A percentile compares a stretch with the other conserved stretches of the same genome.
phyloP scores from a whole-genome alignment of 306 rosid species.

The Acacia confusa region DNA sequence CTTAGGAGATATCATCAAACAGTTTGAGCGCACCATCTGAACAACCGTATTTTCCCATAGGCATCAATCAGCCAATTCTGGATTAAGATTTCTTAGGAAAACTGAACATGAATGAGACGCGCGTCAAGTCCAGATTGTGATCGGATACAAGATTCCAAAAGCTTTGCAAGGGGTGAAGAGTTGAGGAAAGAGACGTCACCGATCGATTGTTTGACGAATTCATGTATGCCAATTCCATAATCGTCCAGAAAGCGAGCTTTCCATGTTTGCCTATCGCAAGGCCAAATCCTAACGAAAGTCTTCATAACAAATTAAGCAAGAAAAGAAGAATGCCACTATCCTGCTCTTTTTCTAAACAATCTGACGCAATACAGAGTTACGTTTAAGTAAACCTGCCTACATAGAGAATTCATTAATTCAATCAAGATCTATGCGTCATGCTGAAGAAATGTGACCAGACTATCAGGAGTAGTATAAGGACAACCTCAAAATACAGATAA shows the following conservation, averaged over 20 bases:
- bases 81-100: constrained; percentile 43
- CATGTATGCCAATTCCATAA: constrained; percentile 46
- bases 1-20: constrained; percentile 44
- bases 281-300: not conserved
- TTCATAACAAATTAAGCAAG: not conserved
- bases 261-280: not conserved
- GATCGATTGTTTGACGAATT: constrained; percentile 33
- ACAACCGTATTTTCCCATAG: constrained; percentile 45
- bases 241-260: not conserved
- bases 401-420: not conserved
- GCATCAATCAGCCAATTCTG: constrained; percentile 50
- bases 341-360: not conserved
- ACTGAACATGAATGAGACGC: constrained; percentile 42
- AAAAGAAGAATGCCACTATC: not conserved
- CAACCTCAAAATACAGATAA: not conserved
- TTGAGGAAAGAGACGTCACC: constrained; percentile 45
- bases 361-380: not conserved
- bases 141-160: constrained; percentile 47
- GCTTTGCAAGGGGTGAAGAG: constrained; percentile 44
- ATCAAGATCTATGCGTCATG: not conserved
- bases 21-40: constrained; percentile 41
- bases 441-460: not conserved
- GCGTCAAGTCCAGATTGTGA: constrained; percentile 35
- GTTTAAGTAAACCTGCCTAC: not conserved
- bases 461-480: not conserved